These are phyloP conservation scores for Backusella westeae DNA, from an alignment of 192 early-diverging fungal species.

Conservation along the genomic window DNA sequence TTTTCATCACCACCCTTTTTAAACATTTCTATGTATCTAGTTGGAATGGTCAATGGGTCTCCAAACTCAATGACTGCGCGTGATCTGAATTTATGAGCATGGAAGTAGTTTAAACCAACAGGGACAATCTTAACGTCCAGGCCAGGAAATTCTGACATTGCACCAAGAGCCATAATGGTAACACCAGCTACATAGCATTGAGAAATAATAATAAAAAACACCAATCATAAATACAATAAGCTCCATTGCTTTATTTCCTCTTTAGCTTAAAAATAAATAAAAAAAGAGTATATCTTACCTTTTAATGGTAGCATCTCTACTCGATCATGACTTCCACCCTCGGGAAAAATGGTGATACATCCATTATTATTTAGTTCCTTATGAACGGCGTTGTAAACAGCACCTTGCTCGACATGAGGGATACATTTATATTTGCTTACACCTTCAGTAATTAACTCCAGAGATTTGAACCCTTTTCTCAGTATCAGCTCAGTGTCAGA, in stretches of 20 bases:
- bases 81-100: slow-evolving; percentile 91
- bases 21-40: slow-evolving; percentile 82
- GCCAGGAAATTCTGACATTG: slow-evolving; percentile 80
- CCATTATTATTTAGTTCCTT: slow-evolving; percentile 62
- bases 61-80: slow-evolving; percentile 97
- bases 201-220: not conserved
- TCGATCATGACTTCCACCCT: slow-evolving; percentile 96
- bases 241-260: not conserved
- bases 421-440: slow-evolving; percentile 60
- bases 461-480: slow-evolving; percentile 72
- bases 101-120: slow-evolving; percentile 85
- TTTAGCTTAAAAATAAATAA: not conserved
- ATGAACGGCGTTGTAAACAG: slow-evolving; percentile 83
- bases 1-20: slow-evolving; percentile 77
- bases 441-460: slow-evolving; percentile 45
- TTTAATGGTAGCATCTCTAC: slow-evolving; percentile 95
- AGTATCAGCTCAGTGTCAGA: slow-evolving; percentile 80
- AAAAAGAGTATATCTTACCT: slow-evolving; percentile 39
- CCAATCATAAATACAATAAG: not conserved
- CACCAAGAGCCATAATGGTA: slow-evolving; percentile 83
- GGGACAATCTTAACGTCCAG: slow-evolving; percentile 93
- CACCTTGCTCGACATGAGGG: slow-evolving; percentile 87
- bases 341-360: slow-evolving; percentile 97
- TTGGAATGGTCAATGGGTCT: slow-evolving; percentile 74
- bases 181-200: slow-evolving; percentile 56